Evolutionary conservation across 768 basidiomycete species (phyloP).

Genomic region (Kwoniella shandongensis): DNA sequence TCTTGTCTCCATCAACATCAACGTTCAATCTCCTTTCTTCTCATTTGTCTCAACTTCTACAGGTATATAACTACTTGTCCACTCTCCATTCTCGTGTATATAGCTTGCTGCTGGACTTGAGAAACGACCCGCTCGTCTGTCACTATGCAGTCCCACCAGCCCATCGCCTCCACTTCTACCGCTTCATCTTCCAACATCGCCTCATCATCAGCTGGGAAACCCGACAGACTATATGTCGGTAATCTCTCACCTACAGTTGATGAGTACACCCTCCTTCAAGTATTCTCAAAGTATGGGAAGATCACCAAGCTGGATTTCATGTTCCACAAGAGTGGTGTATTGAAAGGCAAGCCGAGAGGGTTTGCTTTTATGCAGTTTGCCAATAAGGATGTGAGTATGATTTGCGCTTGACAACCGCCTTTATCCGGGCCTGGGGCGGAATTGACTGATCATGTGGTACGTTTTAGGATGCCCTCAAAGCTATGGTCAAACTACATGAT

Average conservation of each 20-base stretch:
- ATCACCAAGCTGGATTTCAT: slow-evolving; percentile 89
- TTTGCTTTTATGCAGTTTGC: slow-evolving; percentile 91
- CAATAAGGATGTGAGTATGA: slow-evolving; percentile 70
- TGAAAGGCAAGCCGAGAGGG: slow-evolving; percentile 89
- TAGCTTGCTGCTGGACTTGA: too few species aligned
- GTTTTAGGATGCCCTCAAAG: slow-evolving; percentile 85
- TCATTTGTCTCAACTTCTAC: too few species aligned
- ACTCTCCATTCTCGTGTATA: too few species aligned
- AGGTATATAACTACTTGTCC: too few species aligned
- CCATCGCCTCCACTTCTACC: slow-evolving; percentile 9
- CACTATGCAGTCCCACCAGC: slow-evolving; percentile 17
- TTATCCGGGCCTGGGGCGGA: too few species aligned
- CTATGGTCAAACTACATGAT: slow-evolving; percentile 69
- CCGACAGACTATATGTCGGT: slow-evolving; percentile 81
- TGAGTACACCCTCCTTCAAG: slow-evolving; percentile 86
- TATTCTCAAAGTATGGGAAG: slow-evolving; percentile 90
- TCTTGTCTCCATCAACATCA: too few species aligned
- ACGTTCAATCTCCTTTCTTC: too few species aligned
- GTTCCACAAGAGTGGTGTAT: slow-evolving; percentile 86
- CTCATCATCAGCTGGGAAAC: slow-evolving; percentile 40
- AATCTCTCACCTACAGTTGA: slow-evolving; percentile 84
- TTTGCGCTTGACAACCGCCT: too few species aligned
- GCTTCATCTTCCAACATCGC: slow-evolving; percentile 10
- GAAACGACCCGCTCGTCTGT: too few species aligned
- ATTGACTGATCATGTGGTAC: too few species aligned